Evolutionary conservation across 1,284 basidiomycete species (phyloP).

Genomic region (Inonotus obliquus): DNA sequence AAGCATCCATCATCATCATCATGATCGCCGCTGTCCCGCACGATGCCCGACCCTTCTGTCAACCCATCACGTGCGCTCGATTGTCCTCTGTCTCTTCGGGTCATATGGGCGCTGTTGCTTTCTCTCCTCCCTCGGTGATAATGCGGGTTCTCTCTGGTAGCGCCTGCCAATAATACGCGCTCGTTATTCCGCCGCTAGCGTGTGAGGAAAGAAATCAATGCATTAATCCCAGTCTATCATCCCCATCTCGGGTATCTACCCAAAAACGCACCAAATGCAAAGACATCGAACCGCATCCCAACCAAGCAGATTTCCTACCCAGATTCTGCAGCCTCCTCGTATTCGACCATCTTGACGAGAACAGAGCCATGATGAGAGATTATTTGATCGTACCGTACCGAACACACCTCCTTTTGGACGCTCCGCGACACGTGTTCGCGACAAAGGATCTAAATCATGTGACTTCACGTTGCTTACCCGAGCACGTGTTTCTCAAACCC

Average conservation of each 20-base stretch:
- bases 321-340: neutral
- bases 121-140: neutral
- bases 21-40: conserved; percentile 2
- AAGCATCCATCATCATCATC: neutral
- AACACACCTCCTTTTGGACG: neutral
- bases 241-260: neutral
- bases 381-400: neutral
- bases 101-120: neutral
- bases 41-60: neutral
- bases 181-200: neutral
- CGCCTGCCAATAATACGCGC: neutral
- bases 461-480: neutral
- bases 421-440: neutral
- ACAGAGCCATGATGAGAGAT: too few relatives aligned
- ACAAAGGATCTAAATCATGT: neutral
- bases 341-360: neutral
- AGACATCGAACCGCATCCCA: neutral
- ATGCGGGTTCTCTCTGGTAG: neutral
- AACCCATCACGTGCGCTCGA: neutral
- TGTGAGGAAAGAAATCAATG: neutral
- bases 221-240: neutral
- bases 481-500: neutral
- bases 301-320: neutral
- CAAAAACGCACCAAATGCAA: neutral
- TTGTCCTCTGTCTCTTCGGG: neutral